Evolutionary conservation across 495 filamentous ascomycete species (phyloP), one percentile per base, ranked within the genome.

Genomic region (Hypoxylon rickii): DNA sequence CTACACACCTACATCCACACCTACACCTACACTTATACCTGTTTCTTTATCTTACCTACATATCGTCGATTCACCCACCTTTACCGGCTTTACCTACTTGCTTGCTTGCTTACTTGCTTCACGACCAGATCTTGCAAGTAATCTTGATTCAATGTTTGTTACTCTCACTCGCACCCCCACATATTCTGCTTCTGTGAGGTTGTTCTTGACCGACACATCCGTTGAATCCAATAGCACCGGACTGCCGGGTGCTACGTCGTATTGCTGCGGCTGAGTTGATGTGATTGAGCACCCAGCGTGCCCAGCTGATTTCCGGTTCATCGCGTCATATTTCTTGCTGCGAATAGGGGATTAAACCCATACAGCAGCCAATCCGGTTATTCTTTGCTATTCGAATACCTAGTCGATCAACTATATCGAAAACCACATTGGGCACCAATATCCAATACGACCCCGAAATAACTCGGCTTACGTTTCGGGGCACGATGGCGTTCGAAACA

Each of bases 401-500:
- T 42, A 51, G 16, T 45, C 6, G 12, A 16, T n/a, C 20, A 4
- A 36, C 44, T 22, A 24, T 11, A 45, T 46, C 45, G 26, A 39
- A 41, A 51, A 22, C 12, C 17, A 16, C 20, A n/a, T 51, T 55
- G 41, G 57, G 57, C 51, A 55, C 29, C 42, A 51, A 51, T 50
- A 47, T 12, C 13, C 11, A 19, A 20, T 21, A 19, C 11, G 51
- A 8, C 18, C 29, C 5, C 8, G 8, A 33, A 34, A 18, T 8
- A 3, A 18, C 13, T 26, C 26, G 16, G n/a, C 18, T 10, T 29
- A 29, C 24, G 4, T 29, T 29, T 0, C 12, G 38, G 13, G n/a
- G 12, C 48, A 40, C 24, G 8, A 75, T 75, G 73, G 55, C 64
- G 26, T 69, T 65, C 19, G 55, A 63, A 47, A 59, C 67, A 15